phyloP scores from a whole-genome alignment of 345 rosid genomes.

The Punica granatum region DNA sequence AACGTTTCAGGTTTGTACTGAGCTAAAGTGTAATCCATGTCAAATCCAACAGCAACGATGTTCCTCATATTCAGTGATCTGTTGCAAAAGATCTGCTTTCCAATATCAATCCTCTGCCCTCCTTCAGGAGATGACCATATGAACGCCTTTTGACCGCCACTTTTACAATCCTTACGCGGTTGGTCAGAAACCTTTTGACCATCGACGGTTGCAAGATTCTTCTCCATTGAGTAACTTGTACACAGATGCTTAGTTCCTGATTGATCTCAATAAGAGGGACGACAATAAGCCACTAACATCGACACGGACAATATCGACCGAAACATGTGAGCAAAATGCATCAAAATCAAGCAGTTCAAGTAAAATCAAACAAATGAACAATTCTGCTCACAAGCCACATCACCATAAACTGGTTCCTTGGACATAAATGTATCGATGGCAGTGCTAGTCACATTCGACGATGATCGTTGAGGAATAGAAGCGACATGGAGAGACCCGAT shows the following conservation, averaged over 20 bases:
- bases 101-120: slow-evolving; percentile 42
- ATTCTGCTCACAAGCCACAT: not conserved
- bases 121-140: slow-evolving; percentile 73
- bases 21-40: slow-evolving; percentile 98
- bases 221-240: slow-evolving; percentile 47
- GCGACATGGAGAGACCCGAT: too few relatives aligned
- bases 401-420: too few relatives aligned
- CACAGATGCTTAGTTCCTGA: slow-evolving; percentile 45
- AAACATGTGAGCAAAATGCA: not conserved
- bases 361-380: not conserved
- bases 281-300: not conserved
- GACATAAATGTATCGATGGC: not conserved
- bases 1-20: slow-evolving; percentile 95
- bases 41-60: slow-evolving; percentile 88
- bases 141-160: slow-evolving; percentile 32
- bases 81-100: slow-evolving; percentile 88
- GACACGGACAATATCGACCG: not conserved
- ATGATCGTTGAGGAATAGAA: too few relatives aligned
- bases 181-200: slow-evolving; percentile 29
- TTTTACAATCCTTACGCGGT: slow-evolving; percentile 18
- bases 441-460: too few relatives aligned
- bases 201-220: slow-evolving; percentile 17
- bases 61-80: slow-evolving; percentile 92
- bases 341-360: not conserved
- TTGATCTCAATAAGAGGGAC: slow-evolving; percentile 7